These are phyloP conservation scores for Kodamaea sp. DNA, from an alignment of 1,139 yeast species.

Conservation along the genomic window DNA sequence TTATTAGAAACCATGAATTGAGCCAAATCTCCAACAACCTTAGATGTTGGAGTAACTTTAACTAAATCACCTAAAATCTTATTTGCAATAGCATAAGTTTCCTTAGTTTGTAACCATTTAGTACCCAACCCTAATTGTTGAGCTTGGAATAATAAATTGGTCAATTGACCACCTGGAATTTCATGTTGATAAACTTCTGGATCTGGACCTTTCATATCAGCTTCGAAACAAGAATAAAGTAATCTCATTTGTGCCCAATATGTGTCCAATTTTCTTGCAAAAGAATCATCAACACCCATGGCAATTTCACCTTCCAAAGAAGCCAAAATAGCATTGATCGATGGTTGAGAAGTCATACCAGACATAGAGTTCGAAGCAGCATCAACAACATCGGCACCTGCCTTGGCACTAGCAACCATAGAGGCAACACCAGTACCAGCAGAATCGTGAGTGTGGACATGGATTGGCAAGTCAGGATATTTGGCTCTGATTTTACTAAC, in stretches of 20 bases:
- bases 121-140: constrained; percentile 97
- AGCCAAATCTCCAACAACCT: constrained; percentile 98
- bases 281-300: constrained; percentile 64
- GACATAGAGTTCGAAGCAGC: constrained; percentile 97
- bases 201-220: constrained; percentile 98
- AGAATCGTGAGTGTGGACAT: constrained; percentile 98
- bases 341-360: constrained; percentile 98
- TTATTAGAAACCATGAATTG: constrained; percentile 98
- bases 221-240: constrained; percentile 94
- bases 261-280: constrained; percentile 78
- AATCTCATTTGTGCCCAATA: constrained; percentile 99
- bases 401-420: constrained; percentile 88
- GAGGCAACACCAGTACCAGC: constrained; percentile 99
- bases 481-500: constrained; percentile 76
- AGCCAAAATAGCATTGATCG: constrained; percentile 87
- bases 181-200: constrained; percentile 98
- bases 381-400: constrained; percentile 98
- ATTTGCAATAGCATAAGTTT: constrained; percentile 89
- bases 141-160: constrained; percentile 96
- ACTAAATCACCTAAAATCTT: constrained; percentile 89
- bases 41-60: constrained; percentile 97
- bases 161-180: constrained; percentile 98
- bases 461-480: constrained; percentile 93
- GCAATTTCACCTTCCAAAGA: constrained; percentile 84
- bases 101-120: constrained; percentile 94